Base-by-base conservation (phyloP, 2,329 filamentous ascomycete genomes). In the Exophiala mesophila region DNA sequence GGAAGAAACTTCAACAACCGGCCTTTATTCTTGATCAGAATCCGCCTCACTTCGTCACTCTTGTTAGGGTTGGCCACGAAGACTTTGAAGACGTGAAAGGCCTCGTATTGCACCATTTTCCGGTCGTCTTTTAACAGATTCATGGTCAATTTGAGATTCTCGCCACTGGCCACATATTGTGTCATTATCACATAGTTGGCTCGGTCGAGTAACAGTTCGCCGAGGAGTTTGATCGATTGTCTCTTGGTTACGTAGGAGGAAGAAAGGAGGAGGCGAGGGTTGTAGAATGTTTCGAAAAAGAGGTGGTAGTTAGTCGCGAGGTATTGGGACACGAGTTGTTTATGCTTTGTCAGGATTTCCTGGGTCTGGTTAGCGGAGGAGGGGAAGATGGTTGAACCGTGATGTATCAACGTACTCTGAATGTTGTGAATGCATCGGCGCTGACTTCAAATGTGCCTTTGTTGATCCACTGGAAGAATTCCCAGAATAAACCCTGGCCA, bases 111-210 rank as follows among this genome's bases (percentile, higher is more conserved):
- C 49, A 98, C 92, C 89, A 98, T 98, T 66, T 94, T 92, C 55
- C 90, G 80, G 64, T 97, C 90, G 63, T 97, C 92, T 55, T 88
- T 83, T 48, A 98, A 72, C 46, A 98, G 74, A 64, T 94, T 97
- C 92, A 98, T 98, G 70, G 89, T 92, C 52, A 97, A 85, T 70
- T 98, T 98, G 56, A 98, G 77, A 61, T 98, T 89, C 62, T 97
- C 90, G 47, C 89, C 89, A 36, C 85, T 83, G 63, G 95, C 89
- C 45, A 98, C 92, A 62, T 97, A 98, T 50, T 85, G 81, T 44
- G 90, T 97, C 92, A 98, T 98, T 60, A 97, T 88, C 60, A 82
- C 88, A 71, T 98, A 98, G 67, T 98, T 97, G 51, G 90, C 88
- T 31, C 92, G 81, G 64, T 97, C 92, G 23, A 98, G 76, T 42